Evolutionary conservation across 106 monocot species (phyloP).

Genomic region (Dioscorea zingiberensis): DNA sequence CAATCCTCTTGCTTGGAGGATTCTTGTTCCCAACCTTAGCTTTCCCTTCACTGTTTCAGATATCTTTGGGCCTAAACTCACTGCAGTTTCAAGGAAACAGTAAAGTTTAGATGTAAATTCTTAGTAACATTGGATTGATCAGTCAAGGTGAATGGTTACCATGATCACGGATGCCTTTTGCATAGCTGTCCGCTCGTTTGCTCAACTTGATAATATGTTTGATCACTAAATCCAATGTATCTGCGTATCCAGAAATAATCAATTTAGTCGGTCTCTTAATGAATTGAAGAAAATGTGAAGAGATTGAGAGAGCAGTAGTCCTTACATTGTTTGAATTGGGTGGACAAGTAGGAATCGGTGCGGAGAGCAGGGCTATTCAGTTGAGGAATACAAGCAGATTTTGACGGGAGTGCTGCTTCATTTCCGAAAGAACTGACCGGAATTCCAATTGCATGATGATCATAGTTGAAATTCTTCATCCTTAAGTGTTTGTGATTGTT

Average conservation of each 20-base stretch:
- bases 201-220: slow-evolving; percentile 24
- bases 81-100: slow-evolving; percentile 1
- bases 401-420: too few relatives aligned
- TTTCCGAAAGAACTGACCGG: too few relatives aligned
- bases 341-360: too few relatives aligned
- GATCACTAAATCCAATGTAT: slow-evolving; percentile 13
- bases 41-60: slow-evolving; percentile 38
- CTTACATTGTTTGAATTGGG: too few relatives aligned
- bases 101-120: not conserved
- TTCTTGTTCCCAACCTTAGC: slow-evolving; percentile 27
- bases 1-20: slow-evolving; percentile 32
- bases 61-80: slow-evolving; percentile 27
- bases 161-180: slow-evolving; percentile 24
- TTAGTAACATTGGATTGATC: not conserved
- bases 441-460: too few relatives aligned
- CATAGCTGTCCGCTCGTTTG: slow-evolving; percentile 23
- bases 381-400: too few relatives aligned
- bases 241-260: slow-evolving; percentile 3
- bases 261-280: too few relatives aligned
- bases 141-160: slow-evolving; percentile 2
- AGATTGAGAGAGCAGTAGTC: too few relatives aligned
- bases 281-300: too few relatives aligned
- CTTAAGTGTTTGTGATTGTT: too few relatives aligned
- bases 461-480: too few relatives aligned
- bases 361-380: too few relatives aligned